These are phyloP conservation scores for Allium cepa DNA, from an alignment of 106 monocot species.

Conservation along the genomic window DNA sequence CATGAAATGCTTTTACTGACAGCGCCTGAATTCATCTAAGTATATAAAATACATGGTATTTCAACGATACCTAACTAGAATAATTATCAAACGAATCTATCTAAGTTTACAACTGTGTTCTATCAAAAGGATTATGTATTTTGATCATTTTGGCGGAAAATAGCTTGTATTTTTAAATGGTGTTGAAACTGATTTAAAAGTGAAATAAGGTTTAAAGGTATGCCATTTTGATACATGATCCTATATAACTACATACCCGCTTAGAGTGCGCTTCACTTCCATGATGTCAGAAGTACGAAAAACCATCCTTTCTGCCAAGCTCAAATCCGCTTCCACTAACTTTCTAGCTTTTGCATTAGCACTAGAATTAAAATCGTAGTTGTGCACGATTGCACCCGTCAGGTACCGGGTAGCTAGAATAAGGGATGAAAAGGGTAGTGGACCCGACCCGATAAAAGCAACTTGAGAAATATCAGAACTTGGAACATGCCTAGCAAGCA, in stretches of 20 bases:
- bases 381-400: conserved; percentile 21
- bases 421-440: conserved; percentile 51
- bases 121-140: too few relatives aligned
- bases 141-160: too few relatives aligned
- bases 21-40: too few relatives aligned
- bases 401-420: conserved; percentile 51
- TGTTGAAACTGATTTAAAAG: too few relatives aligned
- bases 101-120: too few relatives aligned
- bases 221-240: too few relatives aligned
- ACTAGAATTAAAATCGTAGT: conserved; percentile 48
- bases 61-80: too few relatives aligned
- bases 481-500: conserved; percentile 28
- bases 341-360: conserved; percentile 40
- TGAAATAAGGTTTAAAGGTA: background rate
- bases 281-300: conserved; percentile 70
- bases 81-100: too few relatives aligned
- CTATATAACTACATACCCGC: background rate
- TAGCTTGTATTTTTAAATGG: too few relatives aligned
- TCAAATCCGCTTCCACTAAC: conserved; percentile 33
- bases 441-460: conserved; percentile 82
- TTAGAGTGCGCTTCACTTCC: conserved; percentile 19
- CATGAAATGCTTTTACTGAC: too few relatives aligned
- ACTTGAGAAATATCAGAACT: conserved; percentile 7
- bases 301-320: conserved; percentile 33
- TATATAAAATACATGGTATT: too few relatives aligned